Evolutionary conservation across 805 yeast genomes (phyloP).

Genomic region (Wickerhamiella domercqiae): DNA sequence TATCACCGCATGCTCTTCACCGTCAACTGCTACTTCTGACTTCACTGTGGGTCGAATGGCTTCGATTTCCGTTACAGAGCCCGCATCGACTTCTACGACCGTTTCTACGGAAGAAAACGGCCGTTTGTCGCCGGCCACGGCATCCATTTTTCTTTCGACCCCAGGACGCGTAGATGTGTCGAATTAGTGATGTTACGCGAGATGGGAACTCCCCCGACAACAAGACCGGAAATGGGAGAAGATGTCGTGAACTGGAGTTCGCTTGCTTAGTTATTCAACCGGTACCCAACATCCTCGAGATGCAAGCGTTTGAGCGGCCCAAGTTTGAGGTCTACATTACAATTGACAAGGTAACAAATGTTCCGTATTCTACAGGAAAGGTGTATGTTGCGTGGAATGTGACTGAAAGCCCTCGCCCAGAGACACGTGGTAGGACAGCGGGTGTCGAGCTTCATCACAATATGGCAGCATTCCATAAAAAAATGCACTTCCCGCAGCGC

Average conservation of each 20-base stretch:
- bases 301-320: constrained; percentile 29
- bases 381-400: constrained; percentile 52
- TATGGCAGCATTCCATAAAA: constrained; percentile 35
- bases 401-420: constrained; percentile 34
- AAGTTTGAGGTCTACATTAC: constrained; percentile 45
- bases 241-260: too few species aligned
- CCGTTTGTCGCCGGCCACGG: background rate
- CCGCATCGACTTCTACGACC: too few species aligned
- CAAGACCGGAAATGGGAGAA: too few species aligned
- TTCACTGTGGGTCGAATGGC: background rate
- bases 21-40: constrained; percentile 1
- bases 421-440: constrained; percentile 33
- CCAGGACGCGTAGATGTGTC: too few species aligned
- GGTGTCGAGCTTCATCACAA: constrained; percentile 35
- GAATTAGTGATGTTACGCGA: too few species aligned
- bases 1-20: constrained; percentile 10
- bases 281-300: too few species aligned
- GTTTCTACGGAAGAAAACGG: too few species aligned
- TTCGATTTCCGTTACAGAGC: too few species aligned
- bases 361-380: constrained; percentile 63
- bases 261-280: too few species aligned
- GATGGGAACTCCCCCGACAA: too few species aligned
- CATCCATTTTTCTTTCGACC: too few species aligned
- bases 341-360: constrained; percentile 59
- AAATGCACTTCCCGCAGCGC: constrained; percentile 27